Base-by-base conservation (phyloP, 345 rosid species). In the Citrus hindsii region DNA sequence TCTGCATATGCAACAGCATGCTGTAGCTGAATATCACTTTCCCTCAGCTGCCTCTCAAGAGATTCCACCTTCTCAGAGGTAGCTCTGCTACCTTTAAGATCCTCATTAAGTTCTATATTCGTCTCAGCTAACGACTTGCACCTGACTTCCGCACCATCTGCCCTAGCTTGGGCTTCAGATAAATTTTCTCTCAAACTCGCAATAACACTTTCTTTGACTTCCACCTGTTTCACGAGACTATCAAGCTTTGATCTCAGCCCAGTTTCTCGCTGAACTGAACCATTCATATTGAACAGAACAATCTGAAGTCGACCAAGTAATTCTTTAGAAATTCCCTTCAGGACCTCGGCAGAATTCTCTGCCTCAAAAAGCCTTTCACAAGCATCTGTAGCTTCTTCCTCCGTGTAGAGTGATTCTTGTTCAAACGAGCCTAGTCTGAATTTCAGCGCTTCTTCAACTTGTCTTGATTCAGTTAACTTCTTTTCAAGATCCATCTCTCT, bases 401-500 rank as follows among this genome's bases (percentile, higher is more conserved):
- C 97, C 83, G 82, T 79, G 84, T 79, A 88, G 71, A 82, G 83
- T 61, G 83, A 79, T 60, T 86, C 97, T 81, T 89, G 88, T 81
- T 90, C 92, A 6, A 82, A 82, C 48, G 90, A 88, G 79, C 78
- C 83, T 68, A 92, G 58, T 83, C 83, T 89, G 64, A 83, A 69
- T 77, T 80, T 88, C 79, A 92, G 84, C 75, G 84, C 89, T 77
- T 87, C 90, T 67, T 91, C 95, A 14, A 60, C 61, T 73, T 86
- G 88, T 82, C 87, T 88, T 40, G 97, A 87, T 73, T 96, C 98
- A 19, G 82, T 82, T 75, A 94, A 81, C 80, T 91, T 94, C 88
- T 91, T 89, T 81, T 96, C 97, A 62, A 91, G 87, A 79, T 96
- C 98, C 85, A 96, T 84, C 86, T 96, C 99, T 79, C 91, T 91